phyloP scores from a whole-genome alignment of 192 early-diverging fungal species.

The Coemansia javaensis region DNA sequence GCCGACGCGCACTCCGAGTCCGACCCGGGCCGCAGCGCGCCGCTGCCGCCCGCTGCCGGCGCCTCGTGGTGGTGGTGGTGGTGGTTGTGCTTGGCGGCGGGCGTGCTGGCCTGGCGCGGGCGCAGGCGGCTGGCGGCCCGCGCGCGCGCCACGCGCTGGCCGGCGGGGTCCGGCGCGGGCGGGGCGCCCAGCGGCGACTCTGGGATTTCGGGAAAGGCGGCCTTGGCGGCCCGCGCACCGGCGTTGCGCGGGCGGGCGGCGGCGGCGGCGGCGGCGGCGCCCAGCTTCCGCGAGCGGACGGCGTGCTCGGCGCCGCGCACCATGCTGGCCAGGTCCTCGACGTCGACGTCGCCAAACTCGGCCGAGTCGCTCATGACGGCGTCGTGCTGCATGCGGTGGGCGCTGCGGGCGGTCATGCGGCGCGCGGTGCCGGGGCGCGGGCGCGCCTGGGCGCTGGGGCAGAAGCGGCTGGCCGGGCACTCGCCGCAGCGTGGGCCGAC shows the following conservation, averaged over 20 bases:
- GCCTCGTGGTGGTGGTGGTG: neutral
- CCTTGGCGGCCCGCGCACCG: slow-evolving; percentile 1
- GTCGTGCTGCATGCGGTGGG: slow-evolving; percentile 12
- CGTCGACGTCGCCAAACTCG: slow-evolving; percentile 36
- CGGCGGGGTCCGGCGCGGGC: neutral
- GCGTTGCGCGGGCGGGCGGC: slow-evolving; percentile 21
- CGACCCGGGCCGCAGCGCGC: too few species aligned
- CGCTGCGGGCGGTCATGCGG: slow-evolving; percentile 4
- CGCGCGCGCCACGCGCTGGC: neutral
- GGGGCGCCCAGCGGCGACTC: slow-evolving; percentile 16
- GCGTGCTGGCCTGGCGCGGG: slow-evolving; percentile 1
- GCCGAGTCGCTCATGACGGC: slow-evolving; percentile 21
- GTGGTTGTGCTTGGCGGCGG: neutral
- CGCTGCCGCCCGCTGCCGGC: neutral
- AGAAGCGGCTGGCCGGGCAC: slow-evolving; percentile 75
- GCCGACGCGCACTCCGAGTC: neutral
- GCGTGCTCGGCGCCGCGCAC: slow-evolving; percentile 44
- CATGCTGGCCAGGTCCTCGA: slow-evolving; percentile 46
- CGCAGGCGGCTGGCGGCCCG: slow-evolving; percentile 5
- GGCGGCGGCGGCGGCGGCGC: too few species aligned
- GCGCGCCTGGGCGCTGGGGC: slow-evolving; percentile 50
- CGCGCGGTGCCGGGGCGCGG: neutral
- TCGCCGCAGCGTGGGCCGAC: slow-evolving; percentile 66
- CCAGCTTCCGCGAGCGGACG: slow-evolving; percentile 38
- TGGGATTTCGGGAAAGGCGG: slow-evolving; percentile 33